Evolutionary conservation across 805 yeast species (phyloP).

Genomic region (Ogataea methylovora): DNA sequence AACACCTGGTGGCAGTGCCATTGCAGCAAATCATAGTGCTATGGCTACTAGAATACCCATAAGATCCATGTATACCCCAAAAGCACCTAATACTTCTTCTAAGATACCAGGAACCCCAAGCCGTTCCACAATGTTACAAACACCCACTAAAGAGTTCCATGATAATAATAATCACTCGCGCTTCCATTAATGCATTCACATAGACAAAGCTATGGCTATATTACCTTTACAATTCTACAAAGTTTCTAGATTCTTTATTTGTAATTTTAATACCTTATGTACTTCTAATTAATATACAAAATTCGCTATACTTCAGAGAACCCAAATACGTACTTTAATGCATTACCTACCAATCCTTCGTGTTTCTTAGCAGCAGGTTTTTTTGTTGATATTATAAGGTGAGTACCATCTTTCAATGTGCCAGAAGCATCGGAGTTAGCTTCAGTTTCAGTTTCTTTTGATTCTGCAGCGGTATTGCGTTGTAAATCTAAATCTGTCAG

Average conservation of each 20-base stretch:
- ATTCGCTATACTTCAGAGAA: slow-evolving; percentile 12
- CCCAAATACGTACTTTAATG: slow-evolving; percentile 14
- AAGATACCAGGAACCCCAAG: not conserved
- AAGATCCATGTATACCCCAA: not conserved
- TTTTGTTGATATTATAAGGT: slow-evolving; percentile 25
- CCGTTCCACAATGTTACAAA: not conserved
- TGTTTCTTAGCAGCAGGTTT: slow-evolving; percentile 4
- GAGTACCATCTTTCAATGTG: slow-evolving; percentile 33
- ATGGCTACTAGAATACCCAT: not conserved
- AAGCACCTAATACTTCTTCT: not conserved
- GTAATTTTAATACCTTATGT: not conserved
- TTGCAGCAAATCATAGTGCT: no score
- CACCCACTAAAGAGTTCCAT: no score
- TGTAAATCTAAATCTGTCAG: slow-evolving; percentile 5
- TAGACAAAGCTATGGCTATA: no score
- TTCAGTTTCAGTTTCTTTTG: slow-evolving; percentile 2
- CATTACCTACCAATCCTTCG: slow-evolving; percentile 8
- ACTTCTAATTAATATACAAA: not conserved
- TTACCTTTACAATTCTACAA: no score
- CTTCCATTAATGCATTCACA: no score
- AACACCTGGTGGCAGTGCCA: no score
- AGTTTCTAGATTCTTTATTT: no score
- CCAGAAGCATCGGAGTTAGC: slow-evolving; percentile 6
- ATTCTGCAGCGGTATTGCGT: not conserved
- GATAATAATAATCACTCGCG: no score